phyloP scores from a whole-genome alignment of 257 asterid species.

The Phtheirospermum japonicum region DNA sequence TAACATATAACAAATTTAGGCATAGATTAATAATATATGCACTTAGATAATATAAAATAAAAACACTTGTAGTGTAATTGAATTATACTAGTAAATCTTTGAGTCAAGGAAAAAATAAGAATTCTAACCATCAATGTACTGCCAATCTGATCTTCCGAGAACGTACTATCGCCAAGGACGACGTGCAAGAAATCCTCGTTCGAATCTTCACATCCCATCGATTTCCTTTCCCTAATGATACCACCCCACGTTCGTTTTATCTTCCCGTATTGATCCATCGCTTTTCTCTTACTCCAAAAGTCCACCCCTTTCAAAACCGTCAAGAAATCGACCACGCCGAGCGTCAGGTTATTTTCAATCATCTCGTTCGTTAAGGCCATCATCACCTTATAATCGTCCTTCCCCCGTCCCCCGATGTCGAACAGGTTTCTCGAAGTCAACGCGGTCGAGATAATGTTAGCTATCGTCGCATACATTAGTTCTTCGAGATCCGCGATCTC shows the following conservation, averaged over 20 bases:
- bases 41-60: too few relatives aligned
- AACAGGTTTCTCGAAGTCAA: constrained; percentile 19
- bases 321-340: constrained; percentile 17
- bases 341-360: not conserved
- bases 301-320: constrained; percentile 20
- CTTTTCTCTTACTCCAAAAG: constrained; percentile 25
- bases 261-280: constrained; percentile 1
- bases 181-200: constrained; percentile 22
- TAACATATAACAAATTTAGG: too few relatives aligned
- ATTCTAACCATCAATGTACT: constrained; percentile 11
- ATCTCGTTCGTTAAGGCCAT: not conserved
- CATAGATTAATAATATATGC: too few relatives aligned
- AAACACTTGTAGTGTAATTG: too few relatives aligned
- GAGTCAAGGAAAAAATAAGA: not conserved
- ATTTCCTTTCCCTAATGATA: constrained; percentile 19
- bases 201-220: not conserved
- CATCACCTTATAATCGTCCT: not conserved
- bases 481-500: constrained; percentile 16
- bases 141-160: constrained; percentile 21
- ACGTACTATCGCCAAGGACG: not conserved
- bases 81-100: too few relatives aligned
- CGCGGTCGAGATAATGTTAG: constrained; percentile 11
- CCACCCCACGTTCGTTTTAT: constrained; percentile 18
- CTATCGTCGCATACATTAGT: constrained; percentile 11
- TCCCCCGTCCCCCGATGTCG: not conserved